Evolutionary conservation across 139 green algal species (phyloP), one percentile per base, ranked within the genome.

Genomic region (Tetradesmus obliquus): DNA sequence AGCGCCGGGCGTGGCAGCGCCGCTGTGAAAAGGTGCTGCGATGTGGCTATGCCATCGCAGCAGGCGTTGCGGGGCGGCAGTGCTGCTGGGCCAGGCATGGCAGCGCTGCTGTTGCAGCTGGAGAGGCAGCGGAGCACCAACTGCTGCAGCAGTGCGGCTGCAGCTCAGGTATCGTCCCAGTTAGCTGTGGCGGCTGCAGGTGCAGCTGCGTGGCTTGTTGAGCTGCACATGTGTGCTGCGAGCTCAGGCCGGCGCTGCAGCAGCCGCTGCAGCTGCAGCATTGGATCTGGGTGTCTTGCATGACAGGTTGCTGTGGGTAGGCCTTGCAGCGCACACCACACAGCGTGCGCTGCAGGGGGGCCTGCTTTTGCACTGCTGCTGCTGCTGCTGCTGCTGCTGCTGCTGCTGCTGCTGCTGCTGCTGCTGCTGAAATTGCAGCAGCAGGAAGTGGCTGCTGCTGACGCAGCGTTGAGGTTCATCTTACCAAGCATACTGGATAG

Each of bases 1-100:
- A 60, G 32, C 84, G 22, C 45, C 79, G 58, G 53, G 86, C 82
- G 86, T 90, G 86, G 51, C 69, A 53, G 24, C 66, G 5, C 66
- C 66, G 3, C 66, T 76, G 60, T 86, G 54, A 82, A n/a, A 3
- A 55, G 76, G 24, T 10, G 3, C 15, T 45, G 32, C 32, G 32
- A 45, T 45, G 15, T 3, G n/a, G 13, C 66, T 66, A 13, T 66
- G 57, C 57, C 8, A 76, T 5, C 1, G 17, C 15, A 76, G 66
- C 66, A 76, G 66, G 62, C 12, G 62, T 13, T 72, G 62, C 62
- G 62, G 62, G 10, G 62, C 12, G 10, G 62, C 10, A 20, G 62
- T 72, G 62, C 62, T 72, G 62, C 12, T 13, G 13, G 32, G 62
- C 62, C 62, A 72, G 32, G 62, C 62, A 72, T 72, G 1, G 10